Evolutionary conservation across 495 filamentous ascomycete species (phyloP), one percentile per base, ranked within the genome.

Genomic region (Acidiella bohemica): DNA sequence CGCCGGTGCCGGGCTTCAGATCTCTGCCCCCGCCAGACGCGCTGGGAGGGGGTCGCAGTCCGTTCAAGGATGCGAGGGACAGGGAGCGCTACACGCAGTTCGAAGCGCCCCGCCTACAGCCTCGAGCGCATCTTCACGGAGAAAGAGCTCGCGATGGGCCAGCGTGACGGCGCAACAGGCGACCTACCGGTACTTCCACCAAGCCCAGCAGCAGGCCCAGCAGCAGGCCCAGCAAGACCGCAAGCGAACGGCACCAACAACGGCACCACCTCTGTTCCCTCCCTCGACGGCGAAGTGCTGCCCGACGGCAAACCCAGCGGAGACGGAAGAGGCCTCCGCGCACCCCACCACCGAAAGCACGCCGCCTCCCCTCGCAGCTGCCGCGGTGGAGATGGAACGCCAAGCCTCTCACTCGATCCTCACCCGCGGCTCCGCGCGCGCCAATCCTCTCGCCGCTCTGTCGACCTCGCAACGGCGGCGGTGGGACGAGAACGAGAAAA

Each of bases 111-210:
- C 0, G 51, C 55, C 1, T 90, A 85, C 59, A 84, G 79, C 32
- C 76, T 96, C 43, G 79, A 93, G 36, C 81, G 84, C 42, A 74
- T 96, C 18, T 95, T 96, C 53, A 93, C 84, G 0, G 86, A 94
- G 45, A 93, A 88, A 62, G 88, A 96, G 59, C 74, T 95, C 10
- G 69, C 73, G 21, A 67, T 82, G 59, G n/a, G 76, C 57, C 12
- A 59, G 58, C 25, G 59, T 62, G 28, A 56, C 54, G 13, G 63
- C 63, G 11, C 50, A 59, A 12, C 40, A 52, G n/a, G 60, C 62
- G 1, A 53, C 63, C 0, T 42, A 47, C 8, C 44, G 55, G 35
- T 58, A 61, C 52, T 62, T 66, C 37, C 49, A 52, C 23, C 50
- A 54, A 29, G 51, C 56, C 18, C 54, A 56, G 39, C 47, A 52